Base-by-base conservation (phyloP, 2,329 filamentous ascomycete genomes). In the Polytolypa hystricis region DNA sequence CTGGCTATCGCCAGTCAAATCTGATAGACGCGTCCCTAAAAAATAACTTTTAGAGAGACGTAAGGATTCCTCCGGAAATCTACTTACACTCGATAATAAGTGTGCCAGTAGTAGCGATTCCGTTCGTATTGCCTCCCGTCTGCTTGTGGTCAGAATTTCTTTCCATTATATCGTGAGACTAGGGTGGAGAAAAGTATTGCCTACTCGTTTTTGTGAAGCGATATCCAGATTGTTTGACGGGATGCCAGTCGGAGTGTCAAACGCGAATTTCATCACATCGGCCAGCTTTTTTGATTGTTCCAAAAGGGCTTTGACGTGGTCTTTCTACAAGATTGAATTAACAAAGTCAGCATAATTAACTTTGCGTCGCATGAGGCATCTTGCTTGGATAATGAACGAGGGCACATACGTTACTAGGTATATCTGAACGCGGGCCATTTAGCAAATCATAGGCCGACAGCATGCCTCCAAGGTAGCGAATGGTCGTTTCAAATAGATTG, bases 401-500 rank as follows among this genome's bases (percentile, higher is more conserved):
- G 18, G 30, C 8, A 27, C 46, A 42, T 47, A 55, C 54, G 40
- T 71, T 61, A 6, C 58, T 51, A 30, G 69, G 66, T 10, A 79
- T 60, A 20, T 67, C 45, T 11, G 66, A 61, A 12, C 78, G 66
- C 1, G 81, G 80, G 0, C 81, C 82, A 1, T 65, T 78, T 31
- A 93, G 63, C 33, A 94, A 68, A 42, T 70, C 67, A 47, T 69
- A 70, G 4, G 79, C 83, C 2, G 85, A 82, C 6, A 94, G 54
- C 49, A 94, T 68, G 11, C 85, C 86, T 7, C 75, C 86, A 1
- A 94, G 63, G 50, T 93, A 93, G 18, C 86, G 78, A 51, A 94
- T 93, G 0, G 84, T 94, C 0, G 84, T 93, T 60, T 94, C 86
- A 50, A 94, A 94, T 5, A 94, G 60, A 25, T 81, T 89, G 33